Evolutionary conservation across 208 protist species (phyloP), one percentile per base, ranked within the genome.

Genomic region (Acanthamoeba healyi): DNA sequence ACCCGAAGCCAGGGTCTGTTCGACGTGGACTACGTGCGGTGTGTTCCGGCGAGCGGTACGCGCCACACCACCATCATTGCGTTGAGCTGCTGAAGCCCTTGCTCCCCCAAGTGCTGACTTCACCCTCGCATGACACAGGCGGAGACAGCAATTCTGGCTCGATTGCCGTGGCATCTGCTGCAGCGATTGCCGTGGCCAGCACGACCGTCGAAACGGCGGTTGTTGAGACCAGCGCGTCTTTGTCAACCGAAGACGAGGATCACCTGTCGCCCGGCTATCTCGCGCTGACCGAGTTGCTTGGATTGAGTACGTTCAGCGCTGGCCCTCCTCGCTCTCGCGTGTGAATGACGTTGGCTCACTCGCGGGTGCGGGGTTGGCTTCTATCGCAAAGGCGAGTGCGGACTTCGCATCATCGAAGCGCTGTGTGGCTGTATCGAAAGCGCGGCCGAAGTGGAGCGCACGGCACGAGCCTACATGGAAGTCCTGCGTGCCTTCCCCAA

Each of bases 11-110:
- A 74, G 65, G 65, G 65, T 32, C 46, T 86, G 77, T 86, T 86
- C 46, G 77, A 86, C 46, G 77, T 86, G 22, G 77, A 86, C 77
- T 86, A 86, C 77, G 77, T 86, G 38, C 65, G 65, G 7, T 74
- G 65, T 32, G 34, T 74, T 10, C 65, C 56, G 14, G 56, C n/a
- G 7, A 74, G 65, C 9, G 65, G 65, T 74, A 19, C 65, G 34
- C 29, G 29, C 2, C 10, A 24, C 10, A 29, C n/a, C 56, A 19
- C 15, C n/a, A n/a, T n/a, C n/a, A n/a, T n/a, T n/a, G 56, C 44
- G 44, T 61, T 61, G 10, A 26, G 2, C 10, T 61, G 22, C 65
- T 26, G 0, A 40, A 34, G 10, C 12, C 10, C 15, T 40, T 4
- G 29, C 14, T 74, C 29, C 7, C 38, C 65, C n/a, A 22, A 34